Conservation (phyloP, 768 basidiomycete genomes). For the Amanita thiersii region DNA sequence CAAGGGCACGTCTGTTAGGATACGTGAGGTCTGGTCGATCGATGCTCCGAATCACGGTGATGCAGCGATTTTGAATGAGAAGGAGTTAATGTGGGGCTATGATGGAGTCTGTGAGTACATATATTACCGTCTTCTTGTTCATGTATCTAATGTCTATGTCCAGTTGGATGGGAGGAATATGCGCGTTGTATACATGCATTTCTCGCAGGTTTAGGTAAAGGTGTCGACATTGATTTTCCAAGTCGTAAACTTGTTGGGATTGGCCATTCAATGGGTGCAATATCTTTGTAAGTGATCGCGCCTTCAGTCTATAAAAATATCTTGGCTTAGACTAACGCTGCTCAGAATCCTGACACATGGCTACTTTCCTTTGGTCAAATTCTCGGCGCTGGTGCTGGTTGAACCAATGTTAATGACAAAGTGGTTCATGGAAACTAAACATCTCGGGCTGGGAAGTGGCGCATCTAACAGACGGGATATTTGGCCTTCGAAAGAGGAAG, state of each 20-base stretch:
- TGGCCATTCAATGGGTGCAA: constrained; percentile 50
- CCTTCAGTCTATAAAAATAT: background rate
- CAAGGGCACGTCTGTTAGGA: constrained; percentile 17
- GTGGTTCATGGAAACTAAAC: constrained; percentile 9
- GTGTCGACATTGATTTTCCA: constrained; percentile 40
- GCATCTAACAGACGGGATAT: constrained; percentile 35
- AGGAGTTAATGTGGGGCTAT: constrained; percentile 30
- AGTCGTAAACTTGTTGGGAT: constrained; percentile 40
- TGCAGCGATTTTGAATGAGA: constrained; percentile 38
- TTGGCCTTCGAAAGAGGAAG: constrained; percentile 45
- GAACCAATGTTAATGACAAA: constrained; percentile 34
- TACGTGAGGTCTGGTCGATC: constrained; percentile 42
- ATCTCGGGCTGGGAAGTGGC: constrained; percentile 19
- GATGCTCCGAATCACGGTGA: constrained; percentile 53
- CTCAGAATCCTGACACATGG: constrained; percentile 35
- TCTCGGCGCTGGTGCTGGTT: constrained; percentile 30
- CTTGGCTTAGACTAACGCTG: constrained; percentile 16
- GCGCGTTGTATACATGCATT: constrained; percentile 38
- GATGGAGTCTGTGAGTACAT: constrained; percentile 30
- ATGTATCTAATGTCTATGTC: background rate
- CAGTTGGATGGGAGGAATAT: constrained; percentile 51
- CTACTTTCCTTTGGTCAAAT: constrained; percentile 29
- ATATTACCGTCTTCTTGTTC: background rate
- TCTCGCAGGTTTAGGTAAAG: constrained; percentile 37
- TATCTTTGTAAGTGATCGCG: constrained; percentile 28